Percentiles rank a stretch among this genome's conserved stretches.
These are phyloP conservation scores for Apiotrichum mycotoxinovorans DNA, from an alignment of 1,284 basidiomycete species.

Conservation along the genomic window DNA sequence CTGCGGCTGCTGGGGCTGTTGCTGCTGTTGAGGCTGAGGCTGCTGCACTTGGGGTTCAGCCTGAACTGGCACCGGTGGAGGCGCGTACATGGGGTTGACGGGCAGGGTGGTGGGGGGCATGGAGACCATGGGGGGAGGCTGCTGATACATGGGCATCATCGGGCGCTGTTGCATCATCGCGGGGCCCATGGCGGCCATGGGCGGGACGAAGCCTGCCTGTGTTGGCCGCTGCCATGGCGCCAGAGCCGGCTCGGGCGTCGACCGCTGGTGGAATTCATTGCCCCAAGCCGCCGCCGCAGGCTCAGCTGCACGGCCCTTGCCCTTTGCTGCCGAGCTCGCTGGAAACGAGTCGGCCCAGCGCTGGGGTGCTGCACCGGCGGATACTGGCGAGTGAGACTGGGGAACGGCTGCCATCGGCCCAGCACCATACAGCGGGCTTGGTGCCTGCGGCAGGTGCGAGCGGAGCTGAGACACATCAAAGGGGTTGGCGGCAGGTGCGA, in stretches of 20 bases:
- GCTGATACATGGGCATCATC: constrained; percentile 11
- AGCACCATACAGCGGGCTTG: neutral
- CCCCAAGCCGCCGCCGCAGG: constrained; percentile 13
- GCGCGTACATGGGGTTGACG: constrained; percentile 9
- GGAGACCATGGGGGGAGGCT: constrained; percentile 8
- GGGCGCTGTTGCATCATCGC: neutral
- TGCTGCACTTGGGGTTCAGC: constrained; percentile 7
- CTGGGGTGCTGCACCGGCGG: neutral
- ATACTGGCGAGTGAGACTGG: neutral
- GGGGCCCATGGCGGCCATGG: neutral
- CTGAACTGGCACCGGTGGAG: constrained; percentile 1
- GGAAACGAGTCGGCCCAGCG: constrained; percentile 27
- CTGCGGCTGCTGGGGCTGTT: neutral
- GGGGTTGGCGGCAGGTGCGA: constrained; percentile 9
- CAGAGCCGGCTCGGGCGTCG: constrained; percentile 2
- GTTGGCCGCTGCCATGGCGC: constrained; percentile 20
- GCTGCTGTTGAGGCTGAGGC: constrained; percentile 4
- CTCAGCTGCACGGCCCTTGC: constrained; percentile 16
- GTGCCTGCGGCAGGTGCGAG: constrained; percentile 29
- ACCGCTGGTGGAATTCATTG: constrained; percentile 19
- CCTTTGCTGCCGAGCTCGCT: constrained; percentile 4
- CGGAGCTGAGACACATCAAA: constrained; percentile 43
- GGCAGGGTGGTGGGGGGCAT: constrained; percentile 1
- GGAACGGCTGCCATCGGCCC: neutral
- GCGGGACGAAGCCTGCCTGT: neutral